Evolutionary conservation across 352 stramenopile species (phyloP).

Genomic region (Peronosclerospora sorghi): DNA sequence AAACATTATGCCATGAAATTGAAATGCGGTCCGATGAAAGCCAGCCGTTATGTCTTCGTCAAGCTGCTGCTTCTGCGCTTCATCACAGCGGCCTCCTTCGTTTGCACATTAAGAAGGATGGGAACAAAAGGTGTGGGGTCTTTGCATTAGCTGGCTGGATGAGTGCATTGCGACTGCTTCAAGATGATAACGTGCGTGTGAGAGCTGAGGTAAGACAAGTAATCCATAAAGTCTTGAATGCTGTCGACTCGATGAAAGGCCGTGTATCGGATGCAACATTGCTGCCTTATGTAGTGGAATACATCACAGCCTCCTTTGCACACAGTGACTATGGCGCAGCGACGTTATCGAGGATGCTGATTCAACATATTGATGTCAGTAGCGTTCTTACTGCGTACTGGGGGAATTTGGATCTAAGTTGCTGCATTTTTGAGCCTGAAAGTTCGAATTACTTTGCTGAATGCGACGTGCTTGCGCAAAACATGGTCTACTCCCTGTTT

Average conservation of each 20-base stretch:
- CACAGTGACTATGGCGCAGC: slow-evolving; percentile 17
- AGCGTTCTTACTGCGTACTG: slow-evolving; percentile 37
- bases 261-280: slow-evolving; percentile 44
- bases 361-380: slow-evolving; percentile 28
- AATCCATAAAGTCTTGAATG: slow-evolving; percentile 24
- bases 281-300: slow-evolving; percentile 40
- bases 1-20: slow-evolving; percentile 35
- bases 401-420: slow-evolving; percentile 47
- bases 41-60: slow-evolving; percentile 48
- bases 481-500: slow-evolving; percentile 34
- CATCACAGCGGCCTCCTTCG: slow-evolving; percentile 34
- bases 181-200: slow-evolving; percentile 50
- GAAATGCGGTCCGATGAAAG: slow-evolving; percentile 30
- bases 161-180: slow-evolving; percentile 44
- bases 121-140: slow-evolving; percentile 2
- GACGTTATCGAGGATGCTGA: slow-evolving; percentile 21
- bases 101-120: slow-evolving; percentile 5
- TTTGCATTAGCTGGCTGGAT: slow-evolving; percentile 45
- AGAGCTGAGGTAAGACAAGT: slow-evolving; percentile 19
- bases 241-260: background rate
- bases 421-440: slow-evolving; percentile 70
- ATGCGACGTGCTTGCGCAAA: slow-evolving; percentile 45
- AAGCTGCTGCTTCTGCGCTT: slow-evolving; percentile 42
- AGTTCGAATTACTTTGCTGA: slow-evolving; percentile 75
- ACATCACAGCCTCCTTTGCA: slow-evolving; percentile 29